Percentiles rank a stretch among this genome's conserved stretches.
phyloP scores from a whole-genome alignment of 345 rosid genomes.

The Rhodomyrtus tomentosa region DNA sequence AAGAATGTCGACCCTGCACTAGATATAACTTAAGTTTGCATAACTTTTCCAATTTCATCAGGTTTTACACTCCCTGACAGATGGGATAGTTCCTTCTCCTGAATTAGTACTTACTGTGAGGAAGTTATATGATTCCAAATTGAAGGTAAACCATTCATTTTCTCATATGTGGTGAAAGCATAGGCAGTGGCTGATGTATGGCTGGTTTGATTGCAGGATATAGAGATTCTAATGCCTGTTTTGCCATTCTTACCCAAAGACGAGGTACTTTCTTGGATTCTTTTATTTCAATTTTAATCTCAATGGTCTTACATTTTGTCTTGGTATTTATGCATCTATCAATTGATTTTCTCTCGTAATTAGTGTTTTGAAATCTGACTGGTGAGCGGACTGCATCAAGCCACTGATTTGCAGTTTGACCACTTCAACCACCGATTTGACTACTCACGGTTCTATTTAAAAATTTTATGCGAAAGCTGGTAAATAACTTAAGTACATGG shows the following conservation, averaged over 20 bases:
- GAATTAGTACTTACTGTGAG: slow-evolving; percentile 63
- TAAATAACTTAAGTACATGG: not conserved
- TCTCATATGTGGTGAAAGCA: not conserved
- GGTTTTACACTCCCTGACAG: slow-evolving; percentile 89
- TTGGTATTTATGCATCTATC: not conserved
- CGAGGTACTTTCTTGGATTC: slow-evolving; percentile 41
- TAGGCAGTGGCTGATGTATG: slow-evolving; percentile 10
- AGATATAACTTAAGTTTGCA: not conserved
- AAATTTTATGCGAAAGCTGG: not conserved
- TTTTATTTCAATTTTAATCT: not conserved
- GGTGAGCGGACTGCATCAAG: not conserved
- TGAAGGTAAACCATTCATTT: slow-evolving; percentile 49
- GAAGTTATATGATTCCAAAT: slow-evolving; percentile 75
- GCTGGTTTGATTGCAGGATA: slow-evolving; percentile 52
- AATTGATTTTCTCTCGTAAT: not conserved
- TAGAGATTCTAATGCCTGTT: slow-evolving; percentile 74
- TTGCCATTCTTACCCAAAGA: slow-evolving; percentile 80
- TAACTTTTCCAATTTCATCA: slow-evolving; percentile 16
- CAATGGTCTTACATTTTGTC: not conserved
- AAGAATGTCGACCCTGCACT: not conserved
- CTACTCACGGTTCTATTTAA: not conserved
- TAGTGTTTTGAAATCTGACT: not conserved
- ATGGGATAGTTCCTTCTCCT: slow-evolving; percentile 64
- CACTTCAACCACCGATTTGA: not conserved
- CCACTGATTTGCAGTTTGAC: not conserved